Conservation (phyloP, 2,329 filamentous ascomycete species). For the Parastagonospora avenae region DNA sequence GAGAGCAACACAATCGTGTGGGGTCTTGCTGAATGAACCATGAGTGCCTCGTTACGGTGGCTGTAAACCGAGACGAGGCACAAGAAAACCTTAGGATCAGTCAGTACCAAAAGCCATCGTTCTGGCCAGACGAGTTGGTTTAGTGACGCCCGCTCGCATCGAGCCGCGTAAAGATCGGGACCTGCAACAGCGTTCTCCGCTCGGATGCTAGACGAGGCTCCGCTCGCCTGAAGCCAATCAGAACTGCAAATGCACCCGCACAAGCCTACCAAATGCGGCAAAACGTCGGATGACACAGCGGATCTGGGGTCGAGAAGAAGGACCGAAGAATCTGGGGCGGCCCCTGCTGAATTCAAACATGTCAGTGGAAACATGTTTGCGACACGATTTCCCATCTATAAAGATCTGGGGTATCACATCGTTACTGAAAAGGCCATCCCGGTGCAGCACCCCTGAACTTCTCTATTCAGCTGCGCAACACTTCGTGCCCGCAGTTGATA, state of each 20-base stretch:
- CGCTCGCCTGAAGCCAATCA: slow-evolving; percentile 17
- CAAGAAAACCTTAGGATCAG: not conserved
- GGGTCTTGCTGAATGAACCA: slow-evolving; percentile 1
- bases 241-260: slow-evolving; percentile 8
- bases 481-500: not conserved
- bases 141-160: slow-evolving; percentile 22
- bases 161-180: slow-evolving; percentile 20
- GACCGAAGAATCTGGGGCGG: slow-evolving; percentile 30
- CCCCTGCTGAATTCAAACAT: slow-evolving; percentile 18
- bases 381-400: slow-evolving; percentile 25
- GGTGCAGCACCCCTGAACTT: not conserved
- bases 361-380: slow-evolving; percentile 15
- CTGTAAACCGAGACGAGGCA: slow-evolving; percentile 14
- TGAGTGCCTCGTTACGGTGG: slow-evolving; percentile 18
- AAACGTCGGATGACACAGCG: slow-evolving; percentile 11
- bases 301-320: slow-evolving; percentile 20
- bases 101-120: not conserved
- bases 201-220: not conserved
- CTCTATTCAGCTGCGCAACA: not conserved
- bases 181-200: slow-evolving; percentile 3
- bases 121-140: slow-evolving; percentile 9
- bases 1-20: slow-evolving; percentile 1
- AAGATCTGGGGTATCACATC: slow-evolving; percentile 19
- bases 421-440: not conserved
- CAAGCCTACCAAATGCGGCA: slow-evolving; percentile 7